Evolutionary conservation across 2,329 filamentous ascomycete species (phyloP).

Genomic region (Tolypocladium nubicola): DNA sequence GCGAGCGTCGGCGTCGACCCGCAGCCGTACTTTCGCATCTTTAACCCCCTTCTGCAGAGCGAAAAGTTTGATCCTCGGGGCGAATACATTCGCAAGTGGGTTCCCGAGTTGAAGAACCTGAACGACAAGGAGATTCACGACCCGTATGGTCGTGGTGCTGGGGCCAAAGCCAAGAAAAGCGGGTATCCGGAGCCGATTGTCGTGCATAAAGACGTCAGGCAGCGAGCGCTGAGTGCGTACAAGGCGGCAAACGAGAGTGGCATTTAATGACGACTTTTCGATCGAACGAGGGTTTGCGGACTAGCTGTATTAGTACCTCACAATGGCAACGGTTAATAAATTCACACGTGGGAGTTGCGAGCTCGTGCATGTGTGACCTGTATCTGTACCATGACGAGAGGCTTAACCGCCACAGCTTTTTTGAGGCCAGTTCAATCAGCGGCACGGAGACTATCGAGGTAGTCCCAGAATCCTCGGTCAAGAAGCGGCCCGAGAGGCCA

Average conservation of each 20-base stretch:
- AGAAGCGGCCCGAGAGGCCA: constrained; percentile 19
- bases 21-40: constrained; percentile 84
- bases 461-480: constrained; percentile 45
- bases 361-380: constrained; percentile 42
- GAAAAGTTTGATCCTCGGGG: constrained; percentile 77
- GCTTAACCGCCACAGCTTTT: constrained; percentile 50
- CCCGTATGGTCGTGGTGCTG: constrained; percentile 59
- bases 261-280: constrained; percentile 9
- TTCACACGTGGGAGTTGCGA: not conserved
- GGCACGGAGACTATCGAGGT: constrained; percentile 47
- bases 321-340: not conserved
- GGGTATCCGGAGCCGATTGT: constrained; percentile 71
- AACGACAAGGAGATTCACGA: constrained; percentile 66
- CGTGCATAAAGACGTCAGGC: constrained; percentile 58
- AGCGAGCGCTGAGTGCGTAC: constrained; percentile 58
- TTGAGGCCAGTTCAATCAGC: constrained; percentile 49
- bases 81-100: constrained; percentile 73
- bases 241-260: constrained; percentile 38
- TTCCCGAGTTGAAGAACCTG: constrained; percentile 60
- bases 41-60: constrained; percentile 76
- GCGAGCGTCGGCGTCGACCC: constrained; percentile 68
- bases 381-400: constrained; percentile 53
- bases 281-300: not conserved
- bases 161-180: constrained; percentile 45
- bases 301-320: not conserved